These are phyloP conservation scores for Anisodus acutangulus DNA, from an alignment of 257 asterid genomes.

Conservation along the genomic window DNA sequence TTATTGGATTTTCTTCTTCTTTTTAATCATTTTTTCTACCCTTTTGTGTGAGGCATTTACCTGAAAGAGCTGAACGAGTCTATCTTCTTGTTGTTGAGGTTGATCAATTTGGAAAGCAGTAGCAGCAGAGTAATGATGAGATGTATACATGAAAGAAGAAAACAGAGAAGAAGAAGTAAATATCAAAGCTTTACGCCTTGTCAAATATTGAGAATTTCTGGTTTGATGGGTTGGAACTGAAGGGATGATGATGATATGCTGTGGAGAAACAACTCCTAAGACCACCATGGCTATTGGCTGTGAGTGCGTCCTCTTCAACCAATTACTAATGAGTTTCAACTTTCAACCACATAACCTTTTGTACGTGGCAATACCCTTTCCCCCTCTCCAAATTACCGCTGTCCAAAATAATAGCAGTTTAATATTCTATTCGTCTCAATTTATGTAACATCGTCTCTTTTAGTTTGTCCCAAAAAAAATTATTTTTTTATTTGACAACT, in stretches of 20 bases:
- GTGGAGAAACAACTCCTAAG: slow-evolving; percentile 34
- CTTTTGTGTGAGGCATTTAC: slow-evolving; percentile 34
- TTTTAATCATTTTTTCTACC: not conserved
- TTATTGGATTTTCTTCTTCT: not conserved
- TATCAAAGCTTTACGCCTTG: slow-evolving; percentile 59
- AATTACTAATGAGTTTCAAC: not conserved
- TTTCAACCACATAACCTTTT: not conserved
- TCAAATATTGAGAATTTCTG: slow-evolving; percentile 26
- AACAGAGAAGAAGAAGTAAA: slow-evolving; percentile 59
- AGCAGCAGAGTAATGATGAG: slow-evolving; percentile 52
- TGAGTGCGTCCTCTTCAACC: not conserved
- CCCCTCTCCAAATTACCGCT: too few species aligned
- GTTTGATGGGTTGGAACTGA: slow-evolving; percentile 32
- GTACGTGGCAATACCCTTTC: not conserved
- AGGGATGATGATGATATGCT: slow-evolving; percentile 31
- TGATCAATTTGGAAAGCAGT: slow-evolving; percentile 55
- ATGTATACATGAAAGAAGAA: slow-evolving; percentile 44
- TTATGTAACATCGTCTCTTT: too few species aligned
- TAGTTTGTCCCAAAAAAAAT: too few species aligned
- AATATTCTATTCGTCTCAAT: too few species aligned
- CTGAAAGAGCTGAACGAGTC: slow-evolving; percentile 68
- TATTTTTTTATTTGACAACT: too few species aligned
- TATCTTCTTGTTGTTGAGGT: slow-evolving; percentile 58
- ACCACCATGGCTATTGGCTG: slow-evolving; percentile 43
- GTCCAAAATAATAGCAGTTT: too few species aligned